Base-by-base conservation (phyloP, 2,329 filamentous ascomycete species). In the Boeremia exigua region DNA sequence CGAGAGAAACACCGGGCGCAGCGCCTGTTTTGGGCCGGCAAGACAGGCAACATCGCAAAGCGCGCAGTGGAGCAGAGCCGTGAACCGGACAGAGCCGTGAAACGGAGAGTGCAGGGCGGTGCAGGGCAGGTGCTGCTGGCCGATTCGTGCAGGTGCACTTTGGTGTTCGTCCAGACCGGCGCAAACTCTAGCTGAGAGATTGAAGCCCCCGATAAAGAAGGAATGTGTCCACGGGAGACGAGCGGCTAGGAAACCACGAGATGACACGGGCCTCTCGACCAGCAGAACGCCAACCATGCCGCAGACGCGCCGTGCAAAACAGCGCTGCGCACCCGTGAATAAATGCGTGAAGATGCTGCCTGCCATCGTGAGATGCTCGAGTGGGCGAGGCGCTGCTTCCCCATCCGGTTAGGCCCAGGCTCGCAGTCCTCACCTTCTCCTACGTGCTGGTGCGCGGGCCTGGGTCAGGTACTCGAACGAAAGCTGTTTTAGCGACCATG, bases 181-280 rank as follows among this genome's bases (percentile, higher is more conserved):
- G 37, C 50, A 54, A 54, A 43, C 37, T 48, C 44, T 54, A 40
- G 45, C 52, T 49, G 36, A 37, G 34, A 38, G 46, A 48, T 40
- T 40, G 53, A 56, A 39, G 46, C 29, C 23, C 27, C 46, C 34
- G 42, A 47, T 19, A 33, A 53, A 42, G 36, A 54, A 44, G 54
- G 48, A 56, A 56, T 49, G 52, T 37, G 33, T 43, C 27, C 27
- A 30, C 39, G 39, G 25, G 39, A 19, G 40, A 51, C 49, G 19
- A 47, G 49, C 42, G 50, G 42, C 42, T 47, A 49, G 46, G 52
- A 50, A 50, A 53, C 29, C 53, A 56, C 42, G 43, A 44, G 39
- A 54, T 45, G 45, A 55, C 48, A 56, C 54, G 54, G 54, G 29
- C 52, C 52, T 44, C 42, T 50, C 48, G 28, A 51, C 11, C 54